These are phyloP conservation scores for Grigorovia yakushimaensis DNA, from an alignment of 805 yeast genomes.

Conservation along the genomic window DNA sequence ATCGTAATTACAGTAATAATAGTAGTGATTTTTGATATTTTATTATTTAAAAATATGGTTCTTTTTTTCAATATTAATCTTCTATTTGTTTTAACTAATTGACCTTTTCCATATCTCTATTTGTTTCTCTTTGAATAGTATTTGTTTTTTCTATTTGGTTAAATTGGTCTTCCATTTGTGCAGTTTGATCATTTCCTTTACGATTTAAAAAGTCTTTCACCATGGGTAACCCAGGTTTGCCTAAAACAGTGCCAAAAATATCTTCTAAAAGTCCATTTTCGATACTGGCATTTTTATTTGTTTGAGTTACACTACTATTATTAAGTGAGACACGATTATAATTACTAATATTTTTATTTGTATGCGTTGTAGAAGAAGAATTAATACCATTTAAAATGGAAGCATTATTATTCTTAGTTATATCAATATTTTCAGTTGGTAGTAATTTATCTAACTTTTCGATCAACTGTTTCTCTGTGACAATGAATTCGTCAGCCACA, in stretches of 20 bases:
- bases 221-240: constrained; percentile 28
- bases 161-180: not conserved
- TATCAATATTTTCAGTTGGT: not conserved
- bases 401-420: not conserved
- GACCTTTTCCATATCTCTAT: too few species aligned
- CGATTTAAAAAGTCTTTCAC: constrained; percentile 30
- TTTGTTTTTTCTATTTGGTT: not conserved
- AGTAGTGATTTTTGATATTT: too few species aligned
- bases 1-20: too few species aligned
- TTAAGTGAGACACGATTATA: not conserved
- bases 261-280: constrained; percentile 27
- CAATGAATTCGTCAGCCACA: constrained; percentile 55
- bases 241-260: constrained; percentile 30
- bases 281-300: constrained; percentile 2
- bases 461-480: constrained; percentile 57
- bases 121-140: too few species aligned
- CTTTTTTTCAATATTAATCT: too few species aligned
- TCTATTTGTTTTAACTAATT: too few species aligned
- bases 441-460: constrained; percentile 12
- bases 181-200: constrained; percentile 24
- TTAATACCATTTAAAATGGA: not conserved
- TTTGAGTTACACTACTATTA: not conserved
- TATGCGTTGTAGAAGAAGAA: not conserved
- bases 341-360: too few species aligned
- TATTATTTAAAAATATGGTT: too few species aligned